Base-by-base conservation (phyloP, 2,329 filamentous ascomycete genomes). In the Cercospora citrullina region DNA sequence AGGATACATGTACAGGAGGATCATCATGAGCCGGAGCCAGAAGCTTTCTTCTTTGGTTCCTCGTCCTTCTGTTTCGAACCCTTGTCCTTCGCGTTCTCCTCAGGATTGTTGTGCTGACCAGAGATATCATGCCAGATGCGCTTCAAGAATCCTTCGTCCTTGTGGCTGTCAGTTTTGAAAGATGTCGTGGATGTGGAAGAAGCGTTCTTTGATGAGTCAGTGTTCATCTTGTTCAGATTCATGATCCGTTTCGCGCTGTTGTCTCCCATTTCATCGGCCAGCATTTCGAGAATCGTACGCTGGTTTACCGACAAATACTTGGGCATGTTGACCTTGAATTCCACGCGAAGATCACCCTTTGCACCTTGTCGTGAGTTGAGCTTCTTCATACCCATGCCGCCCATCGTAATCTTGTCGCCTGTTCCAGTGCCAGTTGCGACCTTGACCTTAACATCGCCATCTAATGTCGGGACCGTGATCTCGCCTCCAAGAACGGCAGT, bases 251-350 rank as follows among this genome's bases (percentile, higher is more conserved):
- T 95, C 36, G 95, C 95, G 30, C 88, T 92, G 83, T 94, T 93
- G 80, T 99, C 95, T 45, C 87, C 90, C 89, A 99, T 91, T 83
- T 99, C 95, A 75, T 99, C 94, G 6, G 95, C 95, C 72, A 99
- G 87, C 88, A 98, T 94, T 83, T 99, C 95, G 55, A 96, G 82
- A 68, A 99, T 91, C 0, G 92, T 96, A 64, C 95, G 87, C 83
- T 99, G 94, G 81, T 97, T 98, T 57, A 91, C 87, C 64, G 87
- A 93, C 72, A 99, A 85, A 76, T 94, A 97, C 82, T 97, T 98
- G 57, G 95, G 95, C 92, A 98, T 97, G 64, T 87, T 84, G 57
- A 99, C 92, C 79, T 93, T 93, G 86, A 97, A 99, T 79, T 99
- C 94, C 6, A 99, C 93, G 78, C 89, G 90, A 68, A 99, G 82